Conservation (phyloP, 1,139 yeast genomes). For the Pichia sp. region DNA sequence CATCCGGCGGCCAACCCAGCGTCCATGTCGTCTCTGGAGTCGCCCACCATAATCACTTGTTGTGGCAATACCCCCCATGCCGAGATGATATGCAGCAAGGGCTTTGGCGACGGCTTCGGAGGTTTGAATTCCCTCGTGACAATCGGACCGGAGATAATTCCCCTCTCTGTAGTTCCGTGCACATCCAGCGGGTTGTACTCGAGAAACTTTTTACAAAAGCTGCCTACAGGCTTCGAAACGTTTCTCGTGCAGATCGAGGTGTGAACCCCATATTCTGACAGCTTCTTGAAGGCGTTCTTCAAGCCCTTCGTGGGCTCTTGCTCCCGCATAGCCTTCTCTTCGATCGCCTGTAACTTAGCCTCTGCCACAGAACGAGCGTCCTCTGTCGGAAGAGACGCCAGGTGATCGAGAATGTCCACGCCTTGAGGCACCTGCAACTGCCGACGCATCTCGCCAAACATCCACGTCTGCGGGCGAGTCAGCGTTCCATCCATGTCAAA, state of each 20-base stretch:
- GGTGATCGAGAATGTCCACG: conserved; percentile 49
- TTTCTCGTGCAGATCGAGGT: conserved; percentile 62
- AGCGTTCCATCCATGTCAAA: conserved; percentile 73
- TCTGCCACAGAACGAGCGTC: conserved; percentile 36
- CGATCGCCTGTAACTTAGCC: conserved; percentile 45
- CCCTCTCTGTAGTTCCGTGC: not conserved
- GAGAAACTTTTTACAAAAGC: conserved; percentile 43
- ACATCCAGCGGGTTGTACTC: conserved; percentile 37
- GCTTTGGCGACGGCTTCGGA: conserved; percentile 62
- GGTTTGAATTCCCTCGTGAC: conserved; percentile 60
- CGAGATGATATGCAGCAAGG: conserved; percentile 49
- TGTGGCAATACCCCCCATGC: conserved; percentile 34
- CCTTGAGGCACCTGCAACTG: conserved; percentile 42
- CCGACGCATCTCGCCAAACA: conserved; percentile 60
- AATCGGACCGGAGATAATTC: conserved; percentile 34
- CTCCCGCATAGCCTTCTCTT: conserved; percentile 52
- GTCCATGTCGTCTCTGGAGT: conserved; percentile 59
- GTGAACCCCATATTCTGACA: conserved; percentile 33
- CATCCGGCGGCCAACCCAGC: conserved; percentile 60
- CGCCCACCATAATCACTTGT: conserved; percentile 63
- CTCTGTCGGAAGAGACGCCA: conserved; percentile 36
- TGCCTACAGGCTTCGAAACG: conserved; percentile 45
- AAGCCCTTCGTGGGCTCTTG: conserved; percentile 55
- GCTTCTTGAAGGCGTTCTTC: conserved; percentile 31
- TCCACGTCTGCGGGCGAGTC: conserved; percentile 62